Base-by-base conservation (phyloP, 2,329 filamentous ascomycete genomes). In the Pyrenochaeta sp. region DNA sequence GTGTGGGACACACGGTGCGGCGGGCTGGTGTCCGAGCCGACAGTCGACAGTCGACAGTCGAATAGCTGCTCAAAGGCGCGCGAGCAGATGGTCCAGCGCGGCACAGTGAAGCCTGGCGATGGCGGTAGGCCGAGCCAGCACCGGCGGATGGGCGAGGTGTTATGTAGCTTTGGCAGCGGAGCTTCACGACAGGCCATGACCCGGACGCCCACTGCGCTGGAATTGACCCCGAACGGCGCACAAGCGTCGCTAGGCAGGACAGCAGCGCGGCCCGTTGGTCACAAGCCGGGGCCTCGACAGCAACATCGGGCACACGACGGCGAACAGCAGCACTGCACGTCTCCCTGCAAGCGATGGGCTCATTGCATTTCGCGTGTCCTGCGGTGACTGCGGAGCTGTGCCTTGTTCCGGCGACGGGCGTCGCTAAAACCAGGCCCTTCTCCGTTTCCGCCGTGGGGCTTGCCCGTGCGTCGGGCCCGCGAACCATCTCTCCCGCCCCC, bases 191-290 rank as follows among this genome's bases (percentile, higher is more conserved):
- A 51, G 65, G 40, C 58, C 59, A 60, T 56, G 55, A 52, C 51
- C 63, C 58, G 50, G 58, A 49, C 52, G 62, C 52, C 68, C 66
- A 68, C 57, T 52, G 58, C 47, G 56, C 61, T 66, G 69, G 69
- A 63, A 61, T 61, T 57, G 60, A 58, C 57, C 58, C 64, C 64
- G 61, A 66, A 64, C 62, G 57, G 59, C 52, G 63, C 67, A 60
- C 67, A 63, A 67, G 63, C 61, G 53, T 66, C 53, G 63, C 65
- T 63, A 60, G 50, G 49, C 52, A 43, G 37, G 49, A 56, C 60
- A 58, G 54, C 60, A 58, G 54, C 47, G 48, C 60, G 56, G 60
- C 51, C 65, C 63, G 62, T 63, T 61, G 56, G 56, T 53, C 45
- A 51, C 63, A 56, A 58, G 49, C 46, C 51, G 51, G 58, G 51